Evolutionary conservation across 169 alveolate species (phyloP), one percentile per base, ranked within the genome.

Genomic region (Plasmodium cynomolgi): DNA sequence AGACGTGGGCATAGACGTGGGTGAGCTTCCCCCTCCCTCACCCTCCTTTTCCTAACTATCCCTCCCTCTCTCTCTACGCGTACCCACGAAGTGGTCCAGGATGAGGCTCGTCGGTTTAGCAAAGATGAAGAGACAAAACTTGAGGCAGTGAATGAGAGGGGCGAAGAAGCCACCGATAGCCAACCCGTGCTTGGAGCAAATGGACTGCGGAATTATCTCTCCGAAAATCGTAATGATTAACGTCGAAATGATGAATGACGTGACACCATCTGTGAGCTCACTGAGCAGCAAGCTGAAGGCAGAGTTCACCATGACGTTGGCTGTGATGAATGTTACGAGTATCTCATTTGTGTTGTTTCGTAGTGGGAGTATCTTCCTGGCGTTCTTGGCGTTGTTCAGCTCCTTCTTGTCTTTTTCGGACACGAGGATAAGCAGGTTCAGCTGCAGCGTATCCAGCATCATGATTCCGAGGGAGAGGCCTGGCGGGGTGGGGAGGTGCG

Each of bases 381-480:
- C 99, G 72, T 96, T 96, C 39, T 81, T 83, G 58, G 97, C 96
- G 83, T 96, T 95, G 47, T 83, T 92, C 37, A 81, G 39, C 68
- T 96, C 98, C 77, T 96, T 96, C 17, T 95, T 95, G 17, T 97
- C 96, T 56, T 75, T 80, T 26, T 96, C 96, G 15, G 96, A 93
- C 37, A 94, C 96, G n/a, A 95, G 93, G 15, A 99, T 93, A 0
- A 97, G 93, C 31, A 98, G 92, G 85, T 97, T 97, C 83, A 98
- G 71, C 84, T 98, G 97, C 20, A 97, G 92, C 1, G 97, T 92
- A 80, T 98, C 99, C 8, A 97, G 97, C 81, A 98, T 96, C 97
- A 97, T 97, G 44, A 96, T 96, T 31, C 99, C 99, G 13, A 98
- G 91, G 23, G 98, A 97, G 39, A 98, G 93, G 41, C 99, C 99